Conservation (phyloP, 805 yeast genomes). For the Tetrapisispora taiwanensis region DNA sequence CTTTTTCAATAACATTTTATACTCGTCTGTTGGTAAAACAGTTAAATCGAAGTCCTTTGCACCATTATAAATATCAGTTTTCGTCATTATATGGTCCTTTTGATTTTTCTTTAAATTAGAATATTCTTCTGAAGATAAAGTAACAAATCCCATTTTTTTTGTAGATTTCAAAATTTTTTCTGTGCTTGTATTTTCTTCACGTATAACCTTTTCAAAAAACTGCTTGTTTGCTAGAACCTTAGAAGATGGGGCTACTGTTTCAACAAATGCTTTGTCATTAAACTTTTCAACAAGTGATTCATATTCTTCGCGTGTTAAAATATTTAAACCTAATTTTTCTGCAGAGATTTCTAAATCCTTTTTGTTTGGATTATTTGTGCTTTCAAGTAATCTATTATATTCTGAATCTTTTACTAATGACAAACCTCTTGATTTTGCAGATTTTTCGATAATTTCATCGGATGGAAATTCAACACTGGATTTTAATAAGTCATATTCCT, state of each 20-base stretch:
- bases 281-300: constrained; percentile 6
- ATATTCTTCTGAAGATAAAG: constrained; percentile 29
- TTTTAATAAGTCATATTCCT: constrained; percentile 5
- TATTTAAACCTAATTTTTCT: constrained; percentile 26
- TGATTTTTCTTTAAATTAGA: constrained; percentile 24
- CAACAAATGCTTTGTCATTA: constrained; percentile 4
- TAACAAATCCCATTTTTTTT: constrained; percentile 28
- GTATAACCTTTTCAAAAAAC: constrained; percentile 27
- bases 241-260: constrained; percentile 10
- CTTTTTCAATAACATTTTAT: constrained; percentile 27
- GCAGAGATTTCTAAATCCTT: constrained; percentile 22
- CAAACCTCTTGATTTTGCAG: constrained; percentile 6
- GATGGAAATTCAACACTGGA: constrained; percentile 5
- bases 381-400: constrained; percentile 4
- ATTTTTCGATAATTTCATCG: constrained; percentile 7
- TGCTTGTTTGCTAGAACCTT: constrained; percentile 30
- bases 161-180: constrained; percentile 28
- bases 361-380: constrained; percentile 6
- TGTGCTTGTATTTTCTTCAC: constrained; percentile 19
- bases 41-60: constrained; percentile 36
- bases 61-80: constrained; percentile 26
- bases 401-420: constrained; percentile 6
- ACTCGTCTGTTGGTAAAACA: constrained; percentile 38
- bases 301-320: constrained; percentile 28
- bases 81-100: constrained; percentile 23